Conservation (phyloP, 345 rosid genomes). For the Sapria himalayana region DNA sequence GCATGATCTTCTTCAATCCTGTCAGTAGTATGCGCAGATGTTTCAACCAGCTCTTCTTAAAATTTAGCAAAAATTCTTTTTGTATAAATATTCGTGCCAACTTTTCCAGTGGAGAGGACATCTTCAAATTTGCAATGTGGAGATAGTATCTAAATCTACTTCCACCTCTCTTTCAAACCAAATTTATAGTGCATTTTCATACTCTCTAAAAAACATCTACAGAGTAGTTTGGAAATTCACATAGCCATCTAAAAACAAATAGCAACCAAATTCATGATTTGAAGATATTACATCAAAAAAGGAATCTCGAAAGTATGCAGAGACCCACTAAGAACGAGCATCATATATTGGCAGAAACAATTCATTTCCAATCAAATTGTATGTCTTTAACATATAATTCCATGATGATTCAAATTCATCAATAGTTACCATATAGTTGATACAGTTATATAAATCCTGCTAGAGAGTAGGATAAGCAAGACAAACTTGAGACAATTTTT, state of each 20-base stretch:
- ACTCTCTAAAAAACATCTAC: conserved; percentile 34
- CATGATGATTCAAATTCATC: conserved; percentile 51
- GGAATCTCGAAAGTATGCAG: conserved; percentile 40
- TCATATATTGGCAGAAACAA: conserved; percentile 46
- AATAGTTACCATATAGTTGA: conserved; percentile 33
- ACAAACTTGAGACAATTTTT: conserved; percentile 40
- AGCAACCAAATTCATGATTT: conserved; percentile 28
- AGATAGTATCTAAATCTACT: conserved; percentile 39
- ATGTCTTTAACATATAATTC: conserved; percentile 25
- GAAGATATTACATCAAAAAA: conserved; percentile 45
- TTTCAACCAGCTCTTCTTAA: conserved; percentile 58
- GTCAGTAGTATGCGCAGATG: conserved; percentile 45
- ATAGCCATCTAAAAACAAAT: conserved; percentile 45
- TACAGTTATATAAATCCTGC: conserved; percentile 43
- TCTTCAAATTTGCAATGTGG: conserved; percentile 31
- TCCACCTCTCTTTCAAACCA: conserved; percentile 42
- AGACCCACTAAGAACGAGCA: conserved; percentile 56
- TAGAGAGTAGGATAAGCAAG: conserved; percentile 40
- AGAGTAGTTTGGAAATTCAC: conserved; percentile 42
- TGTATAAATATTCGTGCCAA: conserved; percentile 43
- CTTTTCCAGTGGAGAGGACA: conserved; percentile 59
- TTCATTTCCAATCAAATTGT: conserved; percentile 29
- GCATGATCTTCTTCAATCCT: conserved; percentile 32
- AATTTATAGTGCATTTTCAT: conserved; percentile 37
- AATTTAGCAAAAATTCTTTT: conserved; percentile 38